A percentile compares a stretch with the other conserved stretches of the same genome.
These are phyloP conservation scores for Moesziomyces sp. DNA, from an alignment of 1,284 basidiomycete species.

Conservation along the genomic window DNA sequence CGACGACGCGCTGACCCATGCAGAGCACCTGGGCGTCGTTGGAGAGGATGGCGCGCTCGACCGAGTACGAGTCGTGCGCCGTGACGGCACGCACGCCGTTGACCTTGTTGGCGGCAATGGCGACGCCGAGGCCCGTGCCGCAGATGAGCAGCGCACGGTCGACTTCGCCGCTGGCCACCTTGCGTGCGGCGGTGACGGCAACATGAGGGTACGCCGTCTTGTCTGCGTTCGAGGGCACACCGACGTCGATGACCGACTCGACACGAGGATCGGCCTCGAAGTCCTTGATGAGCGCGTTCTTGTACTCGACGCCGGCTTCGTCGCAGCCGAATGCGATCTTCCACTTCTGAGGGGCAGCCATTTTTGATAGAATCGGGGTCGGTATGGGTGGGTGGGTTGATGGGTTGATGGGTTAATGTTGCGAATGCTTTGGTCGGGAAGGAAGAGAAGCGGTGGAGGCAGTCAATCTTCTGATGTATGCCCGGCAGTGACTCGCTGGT, in stretches of 20 bases:
- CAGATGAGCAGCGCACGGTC: slow-evolving; percentile 70
- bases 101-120: slow-evolving; percentile 69
- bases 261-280: slow-evolving; percentile 57
- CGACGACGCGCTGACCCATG: slow-evolving; percentile 70
- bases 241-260: slow-evolving; percentile 53
- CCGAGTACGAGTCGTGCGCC: slow-evolving; percentile 70
- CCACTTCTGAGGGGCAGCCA: slow-evolving; percentile 40
- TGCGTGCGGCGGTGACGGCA: slow-evolving; percentile 69
- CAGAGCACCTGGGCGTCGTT: slow-evolving; percentile 71
- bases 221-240: slow-evolving; percentile 54
- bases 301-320: slow-evolving; percentile 61
- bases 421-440: no score
- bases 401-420: no score
- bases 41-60: slow-evolving; percentile 69
- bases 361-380: neutral
- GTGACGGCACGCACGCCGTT: slow-evolving; percentile 69
- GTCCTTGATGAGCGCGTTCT: slow-evolving; percentile 54
- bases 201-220: slow-evolving; percentile 70
- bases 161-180: slow-evolving; percentile 69
- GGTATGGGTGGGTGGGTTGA: neutral
- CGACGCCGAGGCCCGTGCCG: slow-evolving; percentile 70
- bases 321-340: slow-evolving; percentile 53
- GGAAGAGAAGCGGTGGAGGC: no score
- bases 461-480: neutral
- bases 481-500: no score